Conservation (phyloP, 139 green algal genomes). For the Limnomonas spitsbergensis region DNA sequence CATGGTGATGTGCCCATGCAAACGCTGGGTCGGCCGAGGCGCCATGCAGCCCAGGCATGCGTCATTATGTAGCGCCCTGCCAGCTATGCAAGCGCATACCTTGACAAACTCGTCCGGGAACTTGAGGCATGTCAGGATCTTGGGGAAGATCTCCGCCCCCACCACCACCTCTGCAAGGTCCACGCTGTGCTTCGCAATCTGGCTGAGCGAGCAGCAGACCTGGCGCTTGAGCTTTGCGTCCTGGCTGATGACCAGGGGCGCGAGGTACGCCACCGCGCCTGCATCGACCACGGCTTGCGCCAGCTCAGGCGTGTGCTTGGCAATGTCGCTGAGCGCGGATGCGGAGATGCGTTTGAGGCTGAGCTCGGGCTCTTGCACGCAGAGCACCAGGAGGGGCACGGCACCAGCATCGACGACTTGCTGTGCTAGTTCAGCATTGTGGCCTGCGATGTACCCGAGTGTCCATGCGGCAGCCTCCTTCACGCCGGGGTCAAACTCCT, state of each 20-base stretch:
- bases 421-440: slow-evolving; percentile 79
- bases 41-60: no score
- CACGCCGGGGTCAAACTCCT: slow-evolving; percentile 86
- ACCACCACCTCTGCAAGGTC: slow-evolving; percentile 88
- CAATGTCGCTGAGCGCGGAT: slow-evolving; percentile 76
- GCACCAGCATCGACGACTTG: slow-evolving; percentile 71
- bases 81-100: no score
- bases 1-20: no score
- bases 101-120: slow-evolving; percentile 80
- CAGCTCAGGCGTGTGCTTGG: slow-evolving; percentile 84
- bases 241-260: slow-evolving; percentile 73
- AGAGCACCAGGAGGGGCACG: slow-evolving; percentile 81
- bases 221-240: slow-evolving; percentile 87
- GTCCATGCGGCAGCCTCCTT: slow-evolving; percentile 75
- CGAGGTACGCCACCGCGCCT: slow-evolving; percentile 76
- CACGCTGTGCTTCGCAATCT: slow-evolving; percentile 86
- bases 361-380: slow-evolving; percentile 81
- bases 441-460: slow-evolving; percentile 81
- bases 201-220: slow-evolving; percentile 74
- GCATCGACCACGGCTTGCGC: slow-evolving; percentile 84
- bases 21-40: no score
- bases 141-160: slow-evolving; percentile 85
- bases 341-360: slow-evolving; percentile 80
- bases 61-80: no score
- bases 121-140: slow-evolving; percentile 84